These are phyloP conservation scores for Cytidiella melzeri DNA, from an alignment of 768 basidiomycete genomes.

Conservation along the genomic window DNA sequence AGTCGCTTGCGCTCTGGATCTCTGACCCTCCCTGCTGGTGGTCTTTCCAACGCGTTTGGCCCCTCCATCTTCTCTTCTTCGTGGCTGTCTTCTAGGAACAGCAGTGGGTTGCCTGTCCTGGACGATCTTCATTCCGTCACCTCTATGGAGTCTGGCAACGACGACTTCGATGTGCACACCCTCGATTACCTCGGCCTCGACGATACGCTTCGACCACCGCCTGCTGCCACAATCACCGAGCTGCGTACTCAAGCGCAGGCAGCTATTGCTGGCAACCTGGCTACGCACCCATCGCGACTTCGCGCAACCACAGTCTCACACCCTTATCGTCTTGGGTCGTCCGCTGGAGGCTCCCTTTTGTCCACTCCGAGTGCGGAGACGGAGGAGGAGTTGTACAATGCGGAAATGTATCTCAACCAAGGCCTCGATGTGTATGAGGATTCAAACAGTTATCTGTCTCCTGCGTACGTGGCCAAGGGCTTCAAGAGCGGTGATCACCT, in stretches of 20 bases:
- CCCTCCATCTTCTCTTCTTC: constrained; percentile 85
- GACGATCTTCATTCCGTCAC: constrained; percentile 80
- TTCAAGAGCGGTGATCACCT: constrained; percentile 74
- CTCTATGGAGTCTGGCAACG: constrained; percentile 72
- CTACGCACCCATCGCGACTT: constrained; percentile 64
- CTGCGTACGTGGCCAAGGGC: constrained; percentile 62
- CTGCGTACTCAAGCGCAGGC: constrained; percentile 86
- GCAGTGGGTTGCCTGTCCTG: constrained; percentile 56
- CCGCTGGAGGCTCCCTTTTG: constrained; percentile 54
- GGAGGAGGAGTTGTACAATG: constrained; percentile 71
- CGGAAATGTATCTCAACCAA: constrained; percentile 50
- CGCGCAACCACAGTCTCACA: constrained; percentile 92
- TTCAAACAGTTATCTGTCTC: constrained; percentile 46
- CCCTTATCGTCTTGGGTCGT: constrained; percentile 72
- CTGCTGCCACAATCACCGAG: constrained; percentile 84
- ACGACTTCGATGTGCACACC: constrained; percentile 90
- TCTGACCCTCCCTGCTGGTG: constrained; percentile 73
- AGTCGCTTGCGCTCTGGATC: constrained; percentile 91
- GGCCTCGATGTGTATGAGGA: constrained; percentile 57
- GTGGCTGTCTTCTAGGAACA: constrained; percentile 68
- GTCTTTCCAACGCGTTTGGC: constrained; percentile 74
- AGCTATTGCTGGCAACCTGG: constrained; percentile 79
- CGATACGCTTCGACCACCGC: constrained; percentile 67
- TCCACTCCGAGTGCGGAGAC: constrained; percentile 58
- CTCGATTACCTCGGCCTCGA: constrained; percentile 96